Evolutionary conservation across 106 monocot species (phyloP), one percentile per base, ranked within the genome.

Genomic region (Dioscorea dumetorum): DNA sequence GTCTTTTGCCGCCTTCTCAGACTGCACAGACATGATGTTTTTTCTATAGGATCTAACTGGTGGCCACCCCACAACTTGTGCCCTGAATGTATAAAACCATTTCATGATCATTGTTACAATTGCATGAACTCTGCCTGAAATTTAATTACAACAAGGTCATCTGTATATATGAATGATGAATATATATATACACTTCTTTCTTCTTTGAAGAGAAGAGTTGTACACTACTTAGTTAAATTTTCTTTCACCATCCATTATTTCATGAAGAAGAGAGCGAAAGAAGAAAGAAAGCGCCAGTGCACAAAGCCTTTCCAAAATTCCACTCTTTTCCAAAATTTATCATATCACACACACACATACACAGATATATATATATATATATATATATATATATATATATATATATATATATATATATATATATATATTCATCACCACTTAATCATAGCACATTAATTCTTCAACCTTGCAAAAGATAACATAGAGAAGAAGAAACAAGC

Each of bases 21-120:
- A 72, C 12, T 87, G 76, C 33, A 66, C 74, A 24, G 78, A 35
- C 61, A 90, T 66, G 73, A 75, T 83, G 78, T 86, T 90, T 80
- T 81, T 90, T 57, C 85, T 53, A 83, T 66, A 86, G 3, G 90
- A 90, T 24, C 90, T 58, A 12, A 90, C 86, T 8, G 90, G 90
- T 28, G 90, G 90, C 90, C 90, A 90, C 17, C 90, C 90, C 24
- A 90, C 90, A 33, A 85, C 80, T 60, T 90, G 86, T 41, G 80
- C 86, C 83, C 90, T 90, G 80, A 41, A 41, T n/a, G n/a, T n/a
- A n/a, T 5, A 41, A 10, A 41, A 41, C 5, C 41, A 41, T 41
- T 41, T 41, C 41, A 41, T 41, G 10, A 41, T 10, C 10, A 8
- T 5, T 41, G 41, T 41, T 41, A 41, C 0, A n/a, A n/a, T 2